Conservation (phyloP, 75 land plant genomes). For the Selaginella tamariscina region DNA sequence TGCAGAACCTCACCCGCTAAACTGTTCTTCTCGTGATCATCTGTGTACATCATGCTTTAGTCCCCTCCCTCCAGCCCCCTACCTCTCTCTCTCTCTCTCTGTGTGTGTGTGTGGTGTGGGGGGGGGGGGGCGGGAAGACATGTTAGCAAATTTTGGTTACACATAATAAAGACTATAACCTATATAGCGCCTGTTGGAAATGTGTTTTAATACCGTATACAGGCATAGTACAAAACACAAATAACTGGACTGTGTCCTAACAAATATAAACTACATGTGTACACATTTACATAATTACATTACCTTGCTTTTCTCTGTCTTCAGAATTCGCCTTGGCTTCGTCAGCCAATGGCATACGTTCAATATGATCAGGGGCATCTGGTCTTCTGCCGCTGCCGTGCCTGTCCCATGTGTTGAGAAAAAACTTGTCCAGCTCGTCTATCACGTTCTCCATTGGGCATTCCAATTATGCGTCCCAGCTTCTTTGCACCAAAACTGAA, state of each 20-base stretch:
- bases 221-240: no score
- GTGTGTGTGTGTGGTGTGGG: no score
- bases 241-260: background rate
- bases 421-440: constrained; percentile 59
- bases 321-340: background rate
- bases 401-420: constrained; percentile 75
- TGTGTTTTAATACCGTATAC: no score
- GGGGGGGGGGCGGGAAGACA: no score
- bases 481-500: constrained; percentile 81
- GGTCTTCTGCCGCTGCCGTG: constrained; percentile 72
- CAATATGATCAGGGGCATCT: constrained; percentile 44
- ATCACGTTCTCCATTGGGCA: constrained; percentile 44
- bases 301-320: background rate
- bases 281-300: background rate
- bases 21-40: background rate
- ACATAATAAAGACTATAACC: no score
- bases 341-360: background rate
- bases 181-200: no score
- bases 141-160: no score
- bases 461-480: constrained; percentile 55
- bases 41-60: no score
- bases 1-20: background rate
- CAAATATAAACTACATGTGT: background rate
- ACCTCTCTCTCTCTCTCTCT: no score
- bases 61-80: no score